Percentiles rank a stretch among this genome's conserved stretches.
These are phyloP conservation scores for Lipomyces sp. DNA, from an alignment of 805 yeast species.

Conservation along the genomic window DNA sequence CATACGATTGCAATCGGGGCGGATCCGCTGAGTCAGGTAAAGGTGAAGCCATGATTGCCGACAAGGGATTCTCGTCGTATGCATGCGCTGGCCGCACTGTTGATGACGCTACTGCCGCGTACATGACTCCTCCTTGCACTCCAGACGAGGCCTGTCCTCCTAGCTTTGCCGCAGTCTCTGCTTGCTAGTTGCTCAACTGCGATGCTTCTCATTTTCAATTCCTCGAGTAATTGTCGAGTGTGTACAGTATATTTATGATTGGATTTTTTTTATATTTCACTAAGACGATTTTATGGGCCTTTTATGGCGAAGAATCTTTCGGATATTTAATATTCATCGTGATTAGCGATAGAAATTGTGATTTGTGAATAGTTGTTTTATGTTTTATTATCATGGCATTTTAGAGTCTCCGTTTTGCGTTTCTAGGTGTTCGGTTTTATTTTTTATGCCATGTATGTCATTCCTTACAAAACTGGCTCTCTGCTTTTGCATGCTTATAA, in stretches of 20 bases:
- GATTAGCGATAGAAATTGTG: too few relatives aligned
- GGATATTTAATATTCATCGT: too few relatives aligned
- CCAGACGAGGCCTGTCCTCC: conserved; percentile 16
- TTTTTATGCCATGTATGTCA: too few relatives aligned
- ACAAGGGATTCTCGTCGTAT: too few relatives aligned
- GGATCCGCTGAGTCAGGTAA: neutral
- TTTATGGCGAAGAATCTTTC: too few relatives aligned
- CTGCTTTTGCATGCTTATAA: too few relatives aligned
- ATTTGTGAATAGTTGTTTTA: neutral
- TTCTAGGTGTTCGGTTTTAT: neutral
- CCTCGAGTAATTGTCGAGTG: neutral
- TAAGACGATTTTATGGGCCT: too few relatives aligned
- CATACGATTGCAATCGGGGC: neutral
- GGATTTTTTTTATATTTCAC: too few relatives aligned
- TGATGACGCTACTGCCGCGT: neutral
- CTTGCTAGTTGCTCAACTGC: neutral
- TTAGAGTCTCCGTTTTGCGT: too few relatives aligned
- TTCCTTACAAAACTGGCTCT: too few relatives aligned
- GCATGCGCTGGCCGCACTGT: neutral
- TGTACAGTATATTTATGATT: too few relatives aligned
- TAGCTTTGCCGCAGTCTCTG: neutral
- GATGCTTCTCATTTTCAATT: neutral
- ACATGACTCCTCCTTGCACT: conserved; percentile 25
- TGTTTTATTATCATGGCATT: neutral
- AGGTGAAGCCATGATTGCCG: neutral